These are phyloP conservation scores for Nidularia sp. DNA, from an alignment of 768 basidiomycete species.

Conservation along the genomic window DNA sequence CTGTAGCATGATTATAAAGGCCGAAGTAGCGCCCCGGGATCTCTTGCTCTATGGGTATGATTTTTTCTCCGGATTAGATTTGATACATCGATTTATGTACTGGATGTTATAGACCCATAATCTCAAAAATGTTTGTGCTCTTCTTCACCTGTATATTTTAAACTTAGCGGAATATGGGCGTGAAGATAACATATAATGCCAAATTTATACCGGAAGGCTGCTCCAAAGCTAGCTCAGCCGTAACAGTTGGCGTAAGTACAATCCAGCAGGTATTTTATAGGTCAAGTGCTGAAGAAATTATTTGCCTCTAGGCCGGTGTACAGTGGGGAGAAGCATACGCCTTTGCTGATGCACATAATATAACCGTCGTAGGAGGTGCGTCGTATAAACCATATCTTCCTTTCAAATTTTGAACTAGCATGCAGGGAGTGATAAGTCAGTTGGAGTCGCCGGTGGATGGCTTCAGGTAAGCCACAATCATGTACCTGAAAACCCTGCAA, in stretches of 20 bases:
- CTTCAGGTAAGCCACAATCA: slow-evolving; percentile 18
- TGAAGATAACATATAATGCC: slow-evolving; percentile 28
- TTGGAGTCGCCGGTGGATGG: slow-evolving; percentile 40
- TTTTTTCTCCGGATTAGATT: too few species aligned
- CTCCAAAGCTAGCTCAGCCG: slow-evolving; percentile 17
- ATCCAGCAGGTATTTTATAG: not conserved
- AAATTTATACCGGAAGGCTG: slow-evolving; percentile 33
- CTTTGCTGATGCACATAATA: slow-evolving; percentile 38
- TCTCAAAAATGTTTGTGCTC: slow-evolving; percentile 26
- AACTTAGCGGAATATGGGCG: too few species aligned
- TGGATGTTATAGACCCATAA: slow-evolving; percentile 28
- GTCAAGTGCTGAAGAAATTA: not conserved
- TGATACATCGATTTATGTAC: too few species aligned
- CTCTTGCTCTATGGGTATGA: slow-evolving; percentile 42
- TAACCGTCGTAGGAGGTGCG: slow-evolving; percentile 40
- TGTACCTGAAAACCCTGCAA: not conserved
- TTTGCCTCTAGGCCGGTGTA: slow-evolving; percentile 32
- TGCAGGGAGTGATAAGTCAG: slow-evolving; percentile 36
- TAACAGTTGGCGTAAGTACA: slow-evolving; percentile 32
- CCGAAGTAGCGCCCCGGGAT: slow-evolving; percentile 38
- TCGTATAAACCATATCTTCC: slow-evolving; percentile 18
- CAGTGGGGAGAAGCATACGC: slow-evolving; percentile 39
- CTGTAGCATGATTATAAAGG: slow-evolving; percentile 46
- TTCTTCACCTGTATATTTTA: not conserved
- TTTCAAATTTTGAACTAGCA: slow-evolving; percentile 37